A percentile compares a stretch with the other conserved stretches of the same genome.
Conservation (phyloP, 305 asterid genomes). For the Solanum hybrid region DNA sequence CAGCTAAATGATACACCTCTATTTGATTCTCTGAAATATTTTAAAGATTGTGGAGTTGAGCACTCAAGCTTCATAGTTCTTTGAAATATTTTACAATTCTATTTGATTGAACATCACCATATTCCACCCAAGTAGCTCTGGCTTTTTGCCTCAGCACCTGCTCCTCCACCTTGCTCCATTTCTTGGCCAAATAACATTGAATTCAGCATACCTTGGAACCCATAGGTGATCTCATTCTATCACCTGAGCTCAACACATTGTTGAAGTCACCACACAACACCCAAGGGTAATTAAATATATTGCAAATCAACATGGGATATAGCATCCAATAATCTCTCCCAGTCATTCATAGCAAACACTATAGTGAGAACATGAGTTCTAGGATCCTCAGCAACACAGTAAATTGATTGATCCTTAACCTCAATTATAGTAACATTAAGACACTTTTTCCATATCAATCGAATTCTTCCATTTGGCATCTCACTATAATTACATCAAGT, state of each 20-base stretch:
- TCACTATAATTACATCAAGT: background rate
- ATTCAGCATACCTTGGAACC: background rate
- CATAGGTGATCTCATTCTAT: background rate
- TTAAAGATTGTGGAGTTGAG: too few relatives aligned
- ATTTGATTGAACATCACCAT: too few relatives aligned
- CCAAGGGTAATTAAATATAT: background rate
- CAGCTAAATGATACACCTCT: background rate
- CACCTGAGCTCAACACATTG: background rate
- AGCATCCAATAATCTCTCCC: background rate
- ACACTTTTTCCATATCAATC: background rate
- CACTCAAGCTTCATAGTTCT: too few relatives aligned
- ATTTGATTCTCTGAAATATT: too few relatives aligned
- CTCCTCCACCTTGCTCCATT: too few relatives aligned
- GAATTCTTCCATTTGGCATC: background rate
- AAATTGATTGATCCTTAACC: background rate
- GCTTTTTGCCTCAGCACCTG: too few relatives aligned
- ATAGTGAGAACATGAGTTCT: background rate
- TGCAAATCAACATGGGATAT: background rate
- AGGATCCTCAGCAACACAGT: background rate
- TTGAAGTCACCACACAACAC: background rate
- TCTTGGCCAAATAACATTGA: background rate
- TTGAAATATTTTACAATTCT: too few relatives aligned
- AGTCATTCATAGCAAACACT: background rate
- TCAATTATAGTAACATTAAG: background rate
- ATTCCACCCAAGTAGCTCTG: too few relatives aligned